phyloP scores from a whole-genome alignment of 768 basidiomycete genomes.

The Tylopilus sp. region DNA sequence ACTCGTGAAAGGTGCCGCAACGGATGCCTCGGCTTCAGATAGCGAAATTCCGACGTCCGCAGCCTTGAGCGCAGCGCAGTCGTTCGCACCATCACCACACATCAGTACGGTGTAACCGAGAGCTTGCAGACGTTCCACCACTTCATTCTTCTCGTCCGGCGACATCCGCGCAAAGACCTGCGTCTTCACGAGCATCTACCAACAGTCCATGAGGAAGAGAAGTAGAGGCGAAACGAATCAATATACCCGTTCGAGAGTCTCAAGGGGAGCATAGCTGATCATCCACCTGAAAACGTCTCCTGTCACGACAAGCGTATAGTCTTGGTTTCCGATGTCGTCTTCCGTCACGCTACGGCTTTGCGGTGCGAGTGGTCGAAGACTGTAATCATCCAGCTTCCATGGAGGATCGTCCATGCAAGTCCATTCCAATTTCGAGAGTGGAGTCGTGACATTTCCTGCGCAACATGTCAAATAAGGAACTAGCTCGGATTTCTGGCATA shows the following conservation, averaged over 20 bases:
- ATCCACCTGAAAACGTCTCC: constrained; percentile 99
- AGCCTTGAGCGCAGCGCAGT: constrained; percentile 97
- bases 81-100: constrained; percentile 99
- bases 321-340: constrained; percentile 72
- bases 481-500: constrained; percentile 16
- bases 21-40: constrained; percentile 97
- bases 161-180: constrained; percentile 99
- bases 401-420: constrained; percentile 82
- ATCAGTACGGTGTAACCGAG: constrained; percentile 96
- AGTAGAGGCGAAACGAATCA: not conserved
- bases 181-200: constrained; percentile 93
- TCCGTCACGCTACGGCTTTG: constrained; percentile 69
- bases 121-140: constrained; percentile 89
- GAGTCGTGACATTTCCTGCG: constrained; percentile 51
- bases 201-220: constrained; percentile 1
- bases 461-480: not conserved
- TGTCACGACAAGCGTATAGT: constrained; percentile 88
- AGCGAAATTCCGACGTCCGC: constrained; percentile 96
- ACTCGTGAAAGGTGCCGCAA: constrained; percentile 96
- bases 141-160: constrained; percentile 98
- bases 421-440: constrained; percentile 77
- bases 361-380: constrained; percentile 73
- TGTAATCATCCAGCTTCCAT: constrained; percentile 87
- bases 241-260: constrained; percentile 85
- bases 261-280: constrained; percentile 89